Conservation (phyloP, 148 eudicot genomes). For the Drosera capensis region DNA sequence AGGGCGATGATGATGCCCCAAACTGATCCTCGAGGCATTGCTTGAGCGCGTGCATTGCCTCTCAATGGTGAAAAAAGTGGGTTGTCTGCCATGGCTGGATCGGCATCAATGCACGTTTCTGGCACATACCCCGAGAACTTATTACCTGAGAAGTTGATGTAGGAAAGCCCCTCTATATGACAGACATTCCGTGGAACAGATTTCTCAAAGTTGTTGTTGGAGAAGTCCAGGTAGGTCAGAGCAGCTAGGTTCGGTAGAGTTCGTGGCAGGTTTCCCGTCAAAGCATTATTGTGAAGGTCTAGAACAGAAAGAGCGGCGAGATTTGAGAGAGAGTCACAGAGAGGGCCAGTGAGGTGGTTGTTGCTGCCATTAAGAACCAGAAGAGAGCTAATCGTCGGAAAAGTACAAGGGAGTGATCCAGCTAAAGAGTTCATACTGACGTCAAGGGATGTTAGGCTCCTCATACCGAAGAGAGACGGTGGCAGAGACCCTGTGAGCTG, state of each 20-base stretch:
- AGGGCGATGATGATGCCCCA: conserved; percentile 36
- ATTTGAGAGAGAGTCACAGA: conserved; percentile 46
- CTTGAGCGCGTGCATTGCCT: conserved; percentile 11
- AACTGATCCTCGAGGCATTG: conserved; percentile 26
- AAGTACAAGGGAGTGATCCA: conserved; percentile 36
- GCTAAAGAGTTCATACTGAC: conserved; percentile 55
- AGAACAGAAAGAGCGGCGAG: conserved; percentile 54
- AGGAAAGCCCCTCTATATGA: conserved; percentile 39
- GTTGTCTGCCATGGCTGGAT: conserved; percentile 18
- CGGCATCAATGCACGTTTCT: conserved; percentile 28
- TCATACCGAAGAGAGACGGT: conserved; percentile 35
- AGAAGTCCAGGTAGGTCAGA: conserved; percentile 79
- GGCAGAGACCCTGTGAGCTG: conserved; percentile 44
- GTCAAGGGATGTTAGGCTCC: conserved; percentile 46
- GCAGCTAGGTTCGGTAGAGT: conserved; percentile 44
- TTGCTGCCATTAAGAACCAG: conserved; percentile 61
- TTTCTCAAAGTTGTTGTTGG: conserved; percentile 39
- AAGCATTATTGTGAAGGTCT: conserved; percentile 61
- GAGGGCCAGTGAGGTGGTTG: conserved; percentile 45
- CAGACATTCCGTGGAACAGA: conserved; percentile 55
- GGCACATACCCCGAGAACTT: conserved; percentile 39
- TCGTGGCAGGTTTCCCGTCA: conserved; percentile 46
- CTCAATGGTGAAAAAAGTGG: conserved; percentile 9
- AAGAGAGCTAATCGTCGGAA: conserved; percentile 30
- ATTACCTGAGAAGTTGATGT: conserved; percentile 50